Evolutionary conservation across 305 asterid genomes (phyloP).

Genomic region (Fraxinus xanthoxyloides): DNA sequence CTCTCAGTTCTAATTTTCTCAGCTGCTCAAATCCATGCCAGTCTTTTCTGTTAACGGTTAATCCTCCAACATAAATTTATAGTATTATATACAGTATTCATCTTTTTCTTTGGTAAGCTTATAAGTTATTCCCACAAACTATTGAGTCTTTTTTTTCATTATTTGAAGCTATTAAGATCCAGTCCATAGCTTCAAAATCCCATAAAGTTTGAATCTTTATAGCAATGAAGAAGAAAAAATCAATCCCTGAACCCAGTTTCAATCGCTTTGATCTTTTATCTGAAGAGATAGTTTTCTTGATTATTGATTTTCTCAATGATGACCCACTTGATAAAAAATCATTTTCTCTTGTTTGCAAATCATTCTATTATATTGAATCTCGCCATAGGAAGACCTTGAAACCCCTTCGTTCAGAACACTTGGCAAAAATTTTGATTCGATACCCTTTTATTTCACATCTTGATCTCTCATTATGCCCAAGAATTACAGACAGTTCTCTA

Average conservation of each 20-base stretch:
- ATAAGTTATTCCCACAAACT: neutral
- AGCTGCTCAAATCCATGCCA: slow-evolving; percentile 16
- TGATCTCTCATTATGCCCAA: slow-evolving; percentile 73
- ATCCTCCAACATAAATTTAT: neutral
- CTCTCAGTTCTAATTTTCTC: neutral
- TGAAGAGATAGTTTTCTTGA: slow-evolving; percentile 57
- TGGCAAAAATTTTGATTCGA: slow-evolving; percentile 45
- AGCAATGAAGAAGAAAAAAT: slow-evolving; percentile 39
- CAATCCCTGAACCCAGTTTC: slow-evolving; percentile 26
- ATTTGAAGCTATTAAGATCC: neutral
- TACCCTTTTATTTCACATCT: slow-evolving; percentile 51
- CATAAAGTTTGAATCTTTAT: slow-evolving; percentile 3
- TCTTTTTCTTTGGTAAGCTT: neutral
- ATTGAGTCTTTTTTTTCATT: neutral
- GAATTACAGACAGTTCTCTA: slow-evolving; percentile 56
- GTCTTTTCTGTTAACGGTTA: slow-evolving; percentile 38
- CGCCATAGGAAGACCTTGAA: slow-evolving; percentile 37
- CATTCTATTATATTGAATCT: slow-evolving; percentile 46
- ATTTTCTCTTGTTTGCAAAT: slow-evolving; percentile 66
- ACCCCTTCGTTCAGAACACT: slow-evolving; percentile 66
- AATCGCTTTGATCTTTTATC: slow-evolving; percentile 64
- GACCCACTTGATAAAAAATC: slow-evolving; percentile 61
- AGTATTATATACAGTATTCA: neutral
- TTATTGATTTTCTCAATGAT: slow-evolving; percentile 62
- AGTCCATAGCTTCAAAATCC: slow-evolving; percentile 15